Evolutionary conservation across 306 rosid genomes (phyloP).

Genomic region (Canavalia ensiformis): DNA sequence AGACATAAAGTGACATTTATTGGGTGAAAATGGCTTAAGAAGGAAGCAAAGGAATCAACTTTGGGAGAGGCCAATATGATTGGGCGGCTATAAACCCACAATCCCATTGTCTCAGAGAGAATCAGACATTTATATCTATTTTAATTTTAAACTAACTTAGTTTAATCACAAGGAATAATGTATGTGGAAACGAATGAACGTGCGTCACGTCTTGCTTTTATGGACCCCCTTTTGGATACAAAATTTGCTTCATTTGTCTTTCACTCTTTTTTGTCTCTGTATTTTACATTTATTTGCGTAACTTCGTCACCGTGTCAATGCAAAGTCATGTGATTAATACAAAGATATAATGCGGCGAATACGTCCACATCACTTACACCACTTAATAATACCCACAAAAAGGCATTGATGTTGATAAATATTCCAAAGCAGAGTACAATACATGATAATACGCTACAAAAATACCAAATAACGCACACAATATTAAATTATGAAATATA

Average conservation of each 20-base stretch:
- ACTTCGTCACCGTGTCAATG: not conserved
- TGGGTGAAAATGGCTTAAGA: conserved; percentile 69
- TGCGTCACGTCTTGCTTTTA: conserved; percentile 51
- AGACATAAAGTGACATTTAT: conserved; percentile 48
- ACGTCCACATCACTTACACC: conserved; percentile 40
- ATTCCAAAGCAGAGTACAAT: not conserved
- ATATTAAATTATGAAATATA: not conserved
- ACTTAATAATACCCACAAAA: conserved; percentile 23
- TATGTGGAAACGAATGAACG: conserved; percentile 60
- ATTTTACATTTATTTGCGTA: not conserved
- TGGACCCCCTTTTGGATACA: conserved; percentile 44
- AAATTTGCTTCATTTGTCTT: conserved; percentile 24
- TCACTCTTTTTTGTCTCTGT: conserved; percentile 4
- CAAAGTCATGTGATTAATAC: conserved; percentile 21
- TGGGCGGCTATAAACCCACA: conserved; percentile 57
- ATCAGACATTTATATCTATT: conserved; percentile 46
- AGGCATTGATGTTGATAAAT: conserved; percentile 52
- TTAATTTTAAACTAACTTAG: conserved; percentile 27
- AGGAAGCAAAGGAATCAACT: conserved; percentile 74
- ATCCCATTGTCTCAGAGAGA: conserved; percentile 48
- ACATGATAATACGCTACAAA: not conserved
- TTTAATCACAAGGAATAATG: conserved; percentile 56
- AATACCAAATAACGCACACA: not conserved
- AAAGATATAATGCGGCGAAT: not conserved
- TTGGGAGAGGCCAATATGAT: conserved; percentile 54